phyloP scores from a whole-genome alignment of 1,284 basidiomycete species.

The Phylloboletellus chloephorus region DNA sequence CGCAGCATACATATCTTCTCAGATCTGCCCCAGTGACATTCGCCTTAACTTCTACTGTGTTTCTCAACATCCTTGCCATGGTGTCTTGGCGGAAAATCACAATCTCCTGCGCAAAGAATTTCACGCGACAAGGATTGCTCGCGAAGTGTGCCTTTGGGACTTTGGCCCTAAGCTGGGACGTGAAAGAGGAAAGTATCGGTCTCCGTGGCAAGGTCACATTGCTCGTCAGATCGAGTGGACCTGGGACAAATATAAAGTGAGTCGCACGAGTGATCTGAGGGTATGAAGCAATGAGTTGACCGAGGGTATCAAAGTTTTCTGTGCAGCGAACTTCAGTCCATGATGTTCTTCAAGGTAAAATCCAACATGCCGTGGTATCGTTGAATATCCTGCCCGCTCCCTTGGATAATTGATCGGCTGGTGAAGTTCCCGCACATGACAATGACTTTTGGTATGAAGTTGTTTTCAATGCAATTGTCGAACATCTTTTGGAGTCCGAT shows the following conservation, averaged over 20 bases:
- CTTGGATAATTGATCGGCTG: constrained; percentile 72
- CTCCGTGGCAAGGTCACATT: constrained; percentile 76
- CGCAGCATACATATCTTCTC: constrained; percentile 75
- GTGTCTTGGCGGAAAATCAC: constrained; percentile 91
- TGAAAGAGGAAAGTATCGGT: constrained; percentile 71
- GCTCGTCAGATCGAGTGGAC: constrained; percentile 83
- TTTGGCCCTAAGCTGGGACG: constrained; percentile 60
- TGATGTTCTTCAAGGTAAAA: background rate
- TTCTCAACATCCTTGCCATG: constrained; percentile 92
- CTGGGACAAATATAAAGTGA: constrained; percentile 93
- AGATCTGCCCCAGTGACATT: constrained; percentile 70
- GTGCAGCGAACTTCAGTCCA: constrained; percentile 10
- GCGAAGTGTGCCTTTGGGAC: constrained; percentile 79
- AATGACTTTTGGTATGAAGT: constrained; percentile 81
- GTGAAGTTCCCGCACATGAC: constrained; percentile 96
- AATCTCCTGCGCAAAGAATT: constrained; percentile 95
- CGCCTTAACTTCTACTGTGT: constrained; percentile 82
- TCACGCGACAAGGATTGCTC: constrained; percentile 91
- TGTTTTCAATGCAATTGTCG: constrained; percentile 87
- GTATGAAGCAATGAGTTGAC: constrained; percentile 79
- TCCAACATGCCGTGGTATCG: constrained; percentile 69
- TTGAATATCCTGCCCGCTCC: constrained; percentile 72
- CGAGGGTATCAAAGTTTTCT: constrained; percentile 86
- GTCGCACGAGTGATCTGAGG: constrained; percentile 71
- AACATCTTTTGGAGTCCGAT: constrained; percentile 79